Conservation (phyloP, 768 basidiomycete genomes). For the Tephrocybe sp. region DNA sequence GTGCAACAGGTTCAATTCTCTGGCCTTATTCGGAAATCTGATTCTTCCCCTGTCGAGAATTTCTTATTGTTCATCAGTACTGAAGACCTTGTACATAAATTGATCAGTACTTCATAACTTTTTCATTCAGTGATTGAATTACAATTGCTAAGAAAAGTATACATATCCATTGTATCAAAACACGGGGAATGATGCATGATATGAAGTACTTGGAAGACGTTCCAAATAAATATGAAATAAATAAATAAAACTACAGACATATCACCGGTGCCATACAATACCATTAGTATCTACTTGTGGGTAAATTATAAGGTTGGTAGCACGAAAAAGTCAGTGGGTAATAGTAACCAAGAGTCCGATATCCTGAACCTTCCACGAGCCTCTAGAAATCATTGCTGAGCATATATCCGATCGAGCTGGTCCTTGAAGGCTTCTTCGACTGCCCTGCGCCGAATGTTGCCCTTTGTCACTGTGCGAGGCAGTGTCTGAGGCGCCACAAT, state of each 20-base stretch:
- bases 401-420: slow-evolving; percentile 56
- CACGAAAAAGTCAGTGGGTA: background rate
- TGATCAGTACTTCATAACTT: no score
- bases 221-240: background rate
- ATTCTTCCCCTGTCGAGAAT: background rate
- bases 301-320: background rate
- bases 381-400: background rate
- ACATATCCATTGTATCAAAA: background rate
- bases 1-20: background rate
- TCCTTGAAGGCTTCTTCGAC: slow-evolving; percentile 63
- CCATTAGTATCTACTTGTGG: background rate
- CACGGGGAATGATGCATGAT: background rate
- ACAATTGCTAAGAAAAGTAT: no score
- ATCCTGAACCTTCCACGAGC: background rate
- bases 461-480: slow-evolving; percentile 75
- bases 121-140: no score
- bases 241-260: no score
- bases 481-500: slow-evolving; percentile 59
- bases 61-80: slow-evolving; percentile 10
- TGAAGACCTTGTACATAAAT: background rate
- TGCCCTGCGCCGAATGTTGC: slow-evolving; percentile 72
- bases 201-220: no score
- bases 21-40: slow-evolving; percentile 5
- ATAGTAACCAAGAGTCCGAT: background rate
- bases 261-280: no score